These are phyloP conservation scores for Periconia sp. DNA, from an alignment of 2,329 filamentous ascomycete genomes.

Conservation along the genomic window DNA sequence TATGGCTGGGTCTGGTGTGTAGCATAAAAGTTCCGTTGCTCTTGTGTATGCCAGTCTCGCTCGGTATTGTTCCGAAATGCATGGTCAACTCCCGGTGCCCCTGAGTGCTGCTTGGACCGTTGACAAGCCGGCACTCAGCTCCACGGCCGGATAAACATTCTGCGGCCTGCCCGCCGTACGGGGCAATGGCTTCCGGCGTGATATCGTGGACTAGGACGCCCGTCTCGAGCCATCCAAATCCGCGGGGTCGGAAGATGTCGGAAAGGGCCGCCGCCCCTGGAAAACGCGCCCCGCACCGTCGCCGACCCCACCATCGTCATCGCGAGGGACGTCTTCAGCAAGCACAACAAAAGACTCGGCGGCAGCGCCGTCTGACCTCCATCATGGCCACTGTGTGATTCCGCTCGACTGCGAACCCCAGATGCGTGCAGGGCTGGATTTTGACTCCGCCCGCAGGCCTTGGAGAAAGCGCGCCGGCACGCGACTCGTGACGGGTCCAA, in stretches of 20 bases:
- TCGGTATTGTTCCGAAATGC: constrained; percentile 10
- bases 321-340: constrained; percentile 17
- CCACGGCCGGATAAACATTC: constrained; percentile 16
- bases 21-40: constrained; percentile 32
- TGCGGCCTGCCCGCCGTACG: no score
- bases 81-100: no score
- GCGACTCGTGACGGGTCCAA: constrained; percentile 33
- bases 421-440: background rate
- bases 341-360: constrained; percentile 25
- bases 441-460: no score
- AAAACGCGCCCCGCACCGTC: constrained; percentile 24
- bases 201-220: constrained; percentile 2
- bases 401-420: background rate
- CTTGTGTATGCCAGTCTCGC: constrained; percentile 6
- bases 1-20: constrained; percentile 30
- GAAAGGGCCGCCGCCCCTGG: constrained; percentile 12
- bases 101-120: no score
- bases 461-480: constrained; percentile 12
- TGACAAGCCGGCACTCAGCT: no score
- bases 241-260: constrained; percentile 26
- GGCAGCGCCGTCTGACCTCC: no score
- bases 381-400: no score
- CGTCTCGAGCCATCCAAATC: constrained; percentile 4
- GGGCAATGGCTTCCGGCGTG: background rate
- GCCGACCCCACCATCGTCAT: constrained; percentile 26